Conservation (phyloP, 176 grass and related monocot genomes). For the Triticum monococcum region DNA sequence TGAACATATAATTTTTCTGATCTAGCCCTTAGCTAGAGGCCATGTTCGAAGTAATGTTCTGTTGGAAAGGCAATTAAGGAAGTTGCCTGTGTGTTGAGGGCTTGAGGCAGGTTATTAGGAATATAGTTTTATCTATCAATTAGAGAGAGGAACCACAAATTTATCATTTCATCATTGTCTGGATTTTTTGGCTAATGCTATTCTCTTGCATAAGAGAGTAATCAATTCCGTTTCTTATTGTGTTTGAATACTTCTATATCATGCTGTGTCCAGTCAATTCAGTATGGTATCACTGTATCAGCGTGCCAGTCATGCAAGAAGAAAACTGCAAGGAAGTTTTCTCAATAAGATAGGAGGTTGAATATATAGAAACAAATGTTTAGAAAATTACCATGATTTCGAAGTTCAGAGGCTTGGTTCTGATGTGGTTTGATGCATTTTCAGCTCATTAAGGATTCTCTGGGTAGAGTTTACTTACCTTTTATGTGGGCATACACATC, state of each 20-base stretch:
- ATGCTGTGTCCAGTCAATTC: neutral
- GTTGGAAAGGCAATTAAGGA: conserved; percentile 34
- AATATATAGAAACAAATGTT: neutral
- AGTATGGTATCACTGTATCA: neutral
- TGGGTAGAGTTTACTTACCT: neutral
- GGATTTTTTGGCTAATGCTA: neutral
- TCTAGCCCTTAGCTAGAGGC: conserved; percentile 1
- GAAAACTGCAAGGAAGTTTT: neutral
- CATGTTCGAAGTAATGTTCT: conserved; percentile 30
- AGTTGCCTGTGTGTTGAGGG: neutral
- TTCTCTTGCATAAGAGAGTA: neutral
- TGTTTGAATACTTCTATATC: neutral
- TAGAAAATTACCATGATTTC: neutral
- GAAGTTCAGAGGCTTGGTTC: neutral
- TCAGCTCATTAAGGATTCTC: conserved; percentile 12
- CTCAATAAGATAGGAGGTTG: neutral
- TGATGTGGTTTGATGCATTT: neutral
- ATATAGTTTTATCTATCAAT: neutral
- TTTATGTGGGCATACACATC: neutral
- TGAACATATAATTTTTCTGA: no score
- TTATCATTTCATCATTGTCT: neutral
- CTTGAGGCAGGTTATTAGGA: conserved; percentile 2
- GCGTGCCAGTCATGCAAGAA: neutral
- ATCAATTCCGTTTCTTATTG: neutral
- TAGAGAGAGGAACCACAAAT: neutral